Percentiles rank a stretch among this genome's conserved stretches.
phyloP scores from a whole-genome alignment of 495 filamentous ascomycete species.

The Aspergillus kassunensis region DNA sequence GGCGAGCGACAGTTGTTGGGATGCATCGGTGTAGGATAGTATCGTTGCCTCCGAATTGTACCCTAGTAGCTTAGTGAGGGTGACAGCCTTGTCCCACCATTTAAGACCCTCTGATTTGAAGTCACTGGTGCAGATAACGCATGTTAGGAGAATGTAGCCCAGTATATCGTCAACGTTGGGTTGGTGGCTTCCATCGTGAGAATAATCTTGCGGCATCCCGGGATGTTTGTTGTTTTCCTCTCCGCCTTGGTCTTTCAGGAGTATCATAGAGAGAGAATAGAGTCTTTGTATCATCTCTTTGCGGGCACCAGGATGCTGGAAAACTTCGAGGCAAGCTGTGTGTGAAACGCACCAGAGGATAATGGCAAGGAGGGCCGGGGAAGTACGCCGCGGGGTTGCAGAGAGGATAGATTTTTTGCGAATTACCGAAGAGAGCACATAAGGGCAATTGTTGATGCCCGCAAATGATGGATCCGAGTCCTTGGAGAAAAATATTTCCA shows the following conservation, averaged over 20 bases:
- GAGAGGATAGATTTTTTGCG: slow-evolving; percentile 32
- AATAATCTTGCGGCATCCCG: too few relatives aligned
- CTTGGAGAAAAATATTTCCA: slow-evolving; percentile 46
- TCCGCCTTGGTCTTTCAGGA: slow-evolving; percentile 17
- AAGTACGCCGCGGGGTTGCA: slow-evolving; percentile 25
- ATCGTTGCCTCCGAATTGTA: slow-evolving; percentile 3
- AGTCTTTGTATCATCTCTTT: slow-evolving; percentile 24
- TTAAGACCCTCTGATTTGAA: slow-evolving; percentile 29
- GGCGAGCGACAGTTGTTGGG: background rate
- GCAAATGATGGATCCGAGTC: slow-evolving; percentile 1
- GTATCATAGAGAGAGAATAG: slow-evolving; percentile 24
- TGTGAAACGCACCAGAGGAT: slow-evolving; percentile 41
- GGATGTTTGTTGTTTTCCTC: too few relatives aligned
- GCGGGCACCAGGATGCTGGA: slow-evolving; percentile 24
- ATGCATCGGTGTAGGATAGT: too few relatives aligned
- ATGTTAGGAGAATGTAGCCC: slow-evolving; percentile 24
- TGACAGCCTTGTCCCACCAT: slow-evolving; percentile 28
- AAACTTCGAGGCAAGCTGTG: slow-evolving; percentile 31
- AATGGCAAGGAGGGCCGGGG: slow-evolving; percentile 32
- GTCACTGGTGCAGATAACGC: slow-evolving; percentile 23
- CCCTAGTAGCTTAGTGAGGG: background rate
- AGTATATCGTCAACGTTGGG: slow-evolving; percentile 21
- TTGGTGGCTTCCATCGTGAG: background rate
- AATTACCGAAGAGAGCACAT: slow-evolving; percentile 35
- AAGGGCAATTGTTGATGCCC: slow-evolving; percentile 36